Evolutionary conservation across 2,329 filamentous ascomycete species (phyloP).

Genomic region (Ophiostoma sp.): DNA sequence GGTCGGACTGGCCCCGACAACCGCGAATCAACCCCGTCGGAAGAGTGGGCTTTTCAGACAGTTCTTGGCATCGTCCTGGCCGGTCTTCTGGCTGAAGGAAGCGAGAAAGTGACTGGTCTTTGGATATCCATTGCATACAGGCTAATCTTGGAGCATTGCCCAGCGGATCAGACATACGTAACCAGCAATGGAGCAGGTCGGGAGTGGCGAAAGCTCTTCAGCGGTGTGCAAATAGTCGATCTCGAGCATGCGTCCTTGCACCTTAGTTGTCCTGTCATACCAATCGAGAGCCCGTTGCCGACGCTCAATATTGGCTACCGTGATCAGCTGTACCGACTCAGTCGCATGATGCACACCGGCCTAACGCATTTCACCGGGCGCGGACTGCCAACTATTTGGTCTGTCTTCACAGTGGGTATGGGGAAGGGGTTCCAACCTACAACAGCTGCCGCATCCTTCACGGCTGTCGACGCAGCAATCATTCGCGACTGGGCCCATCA

Average conservation of each 20-base stretch:
- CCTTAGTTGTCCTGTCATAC: conserved; percentile 23
- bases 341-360: conserved; percentile 26
- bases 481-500: conserved; percentile 26
- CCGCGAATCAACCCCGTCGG: conserved; percentile 1
- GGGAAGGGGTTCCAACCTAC: neutral
- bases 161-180: conserved; percentile 13
- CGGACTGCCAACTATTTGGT: conserved; percentile 27
- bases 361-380: conserved; percentile 25
- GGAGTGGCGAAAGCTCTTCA: conserved; percentile 26
- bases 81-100: conserved; percentile 24
- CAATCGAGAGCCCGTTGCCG: conserved; percentile 23
- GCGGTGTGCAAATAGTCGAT: conserved; percentile 25
- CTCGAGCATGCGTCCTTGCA: conserved; percentile 26
- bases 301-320: conserved; percentile 19
- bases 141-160: conserved; percentile 26
- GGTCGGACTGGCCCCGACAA: neutral
- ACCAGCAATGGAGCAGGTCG: neutral
- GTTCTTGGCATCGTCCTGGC: conserved; percentile 25
- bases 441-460: conserved; percentile 10
- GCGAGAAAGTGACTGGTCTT: conserved; percentile 20
- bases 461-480: conserved; percentile 24
- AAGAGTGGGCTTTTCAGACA: conserved; percentile 27
- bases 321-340: conserved; percentile 25
- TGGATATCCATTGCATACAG: conserved; percentile 26
- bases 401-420: conserved; percentile 16